phyloP scores from a whole-genome alignment of 306 rosid genomes.

The Rosa chinensis region DNA sequence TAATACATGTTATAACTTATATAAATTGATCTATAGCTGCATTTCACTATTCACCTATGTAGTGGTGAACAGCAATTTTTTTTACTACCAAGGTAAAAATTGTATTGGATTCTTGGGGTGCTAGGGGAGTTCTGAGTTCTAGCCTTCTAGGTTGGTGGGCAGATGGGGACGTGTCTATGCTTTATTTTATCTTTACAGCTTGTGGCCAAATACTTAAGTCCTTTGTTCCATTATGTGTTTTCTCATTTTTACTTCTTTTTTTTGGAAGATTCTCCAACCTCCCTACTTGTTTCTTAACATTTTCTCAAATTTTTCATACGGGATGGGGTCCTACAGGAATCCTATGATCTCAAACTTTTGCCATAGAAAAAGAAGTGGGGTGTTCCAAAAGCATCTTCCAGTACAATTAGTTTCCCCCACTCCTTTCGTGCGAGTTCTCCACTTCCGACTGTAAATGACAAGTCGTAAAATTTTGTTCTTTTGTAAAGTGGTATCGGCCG shows the following conservation, averaged over 20 bases:
- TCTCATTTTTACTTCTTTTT: not conserved
- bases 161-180: constrained; percentile 32
- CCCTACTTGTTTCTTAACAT: not conserved
- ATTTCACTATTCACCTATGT: not conserved
- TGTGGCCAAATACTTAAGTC: constrained; percentile 17
- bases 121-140: constrained; percentile 10
- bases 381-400: not conserved
- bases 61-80: constrained; percentile 5
- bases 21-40: not conserved
- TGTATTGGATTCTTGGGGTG: constrained; percentile 21
- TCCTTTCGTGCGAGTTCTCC: too few species aligned
- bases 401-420: too few species aligned
- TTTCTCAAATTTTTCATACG: not conserved
- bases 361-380: not conserved
- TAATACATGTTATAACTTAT: not conserved
- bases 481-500: too few species aligned
- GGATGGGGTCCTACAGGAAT: not conserved
- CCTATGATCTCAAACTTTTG: not conserved
- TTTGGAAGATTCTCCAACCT: constrained; percentile 3
- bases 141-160: not conserved
- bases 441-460: too few species aligned
- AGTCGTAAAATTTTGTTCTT: too few species aligned
- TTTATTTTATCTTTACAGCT: constrained; percentile 39
- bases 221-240: not conserved
- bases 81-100: not conserved